These are phyloP conservation scores for Microbotryum scabiosae DNA, from an alignment of 1,284 basidiomycete species.

Conservation along the genomic window DNA sequence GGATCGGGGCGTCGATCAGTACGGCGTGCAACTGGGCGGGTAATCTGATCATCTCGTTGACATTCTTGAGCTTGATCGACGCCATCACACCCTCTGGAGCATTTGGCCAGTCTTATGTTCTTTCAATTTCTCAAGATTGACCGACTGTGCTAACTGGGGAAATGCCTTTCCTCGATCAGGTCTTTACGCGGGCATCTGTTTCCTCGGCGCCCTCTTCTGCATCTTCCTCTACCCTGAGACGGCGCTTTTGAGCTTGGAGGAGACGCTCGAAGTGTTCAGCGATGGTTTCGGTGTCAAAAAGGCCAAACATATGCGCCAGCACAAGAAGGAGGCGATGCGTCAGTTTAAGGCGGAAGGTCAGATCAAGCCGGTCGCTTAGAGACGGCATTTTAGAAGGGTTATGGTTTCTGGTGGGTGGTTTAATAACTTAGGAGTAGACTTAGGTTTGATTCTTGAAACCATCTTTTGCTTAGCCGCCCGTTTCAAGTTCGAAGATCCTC, in stretches of 20 bases:
- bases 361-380: too few species aligned
- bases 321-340: conserved; percentile 11
- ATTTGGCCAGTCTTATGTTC: conserved; percentile 49
- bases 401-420: too few species aligned
- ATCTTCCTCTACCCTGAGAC: conserved; percentile 67
- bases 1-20: conserved; percentile 67
- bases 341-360: too few species aligned
- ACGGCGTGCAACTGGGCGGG: conserved; percentile 71
- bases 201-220: conserved; percentile 62
- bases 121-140: not conserved
- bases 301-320: conserved; percentile 37
- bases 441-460: too few species aligned
- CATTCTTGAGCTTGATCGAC: conserved; percentile 61
- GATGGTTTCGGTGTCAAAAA: conserved; percentile 45
- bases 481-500: too few species aligned
- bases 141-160: too few species aligned
- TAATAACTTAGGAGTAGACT: too few species aligned
- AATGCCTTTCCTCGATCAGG: conserved; percentile 37
- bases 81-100: conserved; percentile 65
- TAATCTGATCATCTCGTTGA: conserved; percentile 69
- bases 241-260: conserved; percentile 60
- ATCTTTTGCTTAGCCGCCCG: too few species aligned
- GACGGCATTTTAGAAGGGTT: too few species aligned
- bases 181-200: conserved; percentile 66
- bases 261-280: conserved; percentile 50